Evolutionary conservation across 495 filamentous ascomycete genomes (phyloP), one percentile per base, ranked within the genome.

Genomic region (Hyaloscypha finlandica): DNA sequence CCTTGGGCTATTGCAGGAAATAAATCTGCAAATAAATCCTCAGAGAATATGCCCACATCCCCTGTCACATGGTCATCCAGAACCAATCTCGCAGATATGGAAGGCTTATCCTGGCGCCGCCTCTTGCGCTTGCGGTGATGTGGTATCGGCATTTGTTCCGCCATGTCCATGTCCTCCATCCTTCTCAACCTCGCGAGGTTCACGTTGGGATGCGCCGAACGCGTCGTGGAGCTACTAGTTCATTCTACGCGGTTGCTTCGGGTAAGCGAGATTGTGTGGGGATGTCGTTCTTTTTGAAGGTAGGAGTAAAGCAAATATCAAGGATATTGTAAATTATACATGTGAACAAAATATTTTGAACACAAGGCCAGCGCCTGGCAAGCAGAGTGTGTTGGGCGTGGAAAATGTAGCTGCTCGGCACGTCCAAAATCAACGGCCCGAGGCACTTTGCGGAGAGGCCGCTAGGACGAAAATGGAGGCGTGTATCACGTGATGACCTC

Each of bases 41-140:
- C 90, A 20, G 94, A 96, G 59, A 99, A 74, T 54, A 95, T 86
- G 56, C 92, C 95, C 35, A 93, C 85, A 68, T 96, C 92, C n/a
- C 91, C 92, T 78, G 89, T 92, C 70, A 96, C 81, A 77, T 93
- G 89, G 73, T 90, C 88, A 72, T 96, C 92, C 39, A 94, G 82
- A n/a, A 98, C 80, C 32, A 86, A 74, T 54, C 82, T 78, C 65
- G 84, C 83, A 63, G 83, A 73, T 63, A 84, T 74, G 55, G 84
- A 74, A 2, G 83, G 74, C 70, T 85, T 86, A 72, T 86, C 83
- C 60, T 84, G 82, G 55, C 84, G 78, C 62, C 88, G 80, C 64
- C 85, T 78, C 66, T 69, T 74, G 54, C 70, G 67, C 70, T 74
- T 74, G 61, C 70, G 60, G 45, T 66, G 68, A n/a, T 66, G 70